These are phyloP conservation scores for Cyberlindnera nakhonratchasimensis DNA, from an alignment of 805 yeast species.

Conservation along the genomic window DNA sequence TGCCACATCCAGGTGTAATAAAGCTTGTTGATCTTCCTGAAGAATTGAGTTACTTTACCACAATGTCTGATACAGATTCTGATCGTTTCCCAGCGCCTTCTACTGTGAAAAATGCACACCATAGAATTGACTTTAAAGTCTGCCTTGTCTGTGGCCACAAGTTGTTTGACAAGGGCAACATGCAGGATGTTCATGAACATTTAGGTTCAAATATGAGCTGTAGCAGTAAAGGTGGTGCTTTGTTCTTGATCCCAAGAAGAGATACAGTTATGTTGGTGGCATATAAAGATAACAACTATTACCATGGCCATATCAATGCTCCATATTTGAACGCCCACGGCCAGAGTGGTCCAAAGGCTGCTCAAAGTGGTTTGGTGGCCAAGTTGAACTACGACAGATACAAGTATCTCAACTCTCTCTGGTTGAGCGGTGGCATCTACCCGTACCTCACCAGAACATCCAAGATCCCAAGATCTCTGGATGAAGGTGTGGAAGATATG, in stretches of 20 bases:
- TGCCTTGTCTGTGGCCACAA: conserved; percentile 46
- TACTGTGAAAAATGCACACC: conserved; percentile 9
- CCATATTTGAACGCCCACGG: conserved; percentile 78
- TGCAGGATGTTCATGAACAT: conserved; percentile 32
- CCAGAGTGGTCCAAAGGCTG: conserved; percentile 57
- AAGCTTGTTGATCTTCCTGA: conserved; percentile 51
- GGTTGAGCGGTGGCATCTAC: conserved; percentile 59
- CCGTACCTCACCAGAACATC: conserved; percentile 40
- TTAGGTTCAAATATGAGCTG: conserved; percentile 20
- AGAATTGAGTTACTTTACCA: conserved; percentile 39
- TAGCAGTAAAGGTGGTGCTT: conserved; percentile 30
- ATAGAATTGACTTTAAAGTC: conserved; percentile 40
- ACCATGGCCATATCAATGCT: conserved; percentile 45
- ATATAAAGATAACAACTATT: conserved; percentile 24
- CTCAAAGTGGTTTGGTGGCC: conserved; percentile 54
- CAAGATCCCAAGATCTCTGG: conserved; percentile 6
- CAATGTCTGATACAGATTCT: conserved; percentile 18
- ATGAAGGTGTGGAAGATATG: conserved; percentile 10
- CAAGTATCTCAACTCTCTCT: conserved; percentile 51
- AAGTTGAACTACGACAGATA: conserved; percentile 51
- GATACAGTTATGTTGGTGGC: conserved; percentile 30
- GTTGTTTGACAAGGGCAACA: conserved; percentile 31
- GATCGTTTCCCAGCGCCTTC: conserved; percentile 13
- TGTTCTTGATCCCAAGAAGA: conserved; percentile 35
- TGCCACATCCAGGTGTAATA: conserved; percentile 49